Evolutionary conservation across 2,329 filamentous ascomycete genomes (phyloP).

Genomic region (Pseudomassariella vexata): DNA sequence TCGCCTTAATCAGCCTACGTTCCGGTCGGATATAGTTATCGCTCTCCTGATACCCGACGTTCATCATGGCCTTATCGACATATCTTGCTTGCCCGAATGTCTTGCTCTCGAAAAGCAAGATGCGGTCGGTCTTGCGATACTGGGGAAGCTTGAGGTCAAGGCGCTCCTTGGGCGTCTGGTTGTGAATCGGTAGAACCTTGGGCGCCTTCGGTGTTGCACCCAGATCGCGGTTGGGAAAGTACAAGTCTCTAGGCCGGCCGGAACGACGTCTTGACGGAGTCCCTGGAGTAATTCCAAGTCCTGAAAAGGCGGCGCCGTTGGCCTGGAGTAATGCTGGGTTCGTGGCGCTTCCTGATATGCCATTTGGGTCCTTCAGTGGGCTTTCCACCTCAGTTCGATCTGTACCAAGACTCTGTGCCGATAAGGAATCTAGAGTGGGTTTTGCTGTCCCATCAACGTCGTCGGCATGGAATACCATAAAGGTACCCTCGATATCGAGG

Average conservation of each 20-base stretch:
- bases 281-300: constrained; percentile 19
- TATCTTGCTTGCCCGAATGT: constrained; percentile 81
- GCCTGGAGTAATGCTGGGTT: constrained; percentile 35
- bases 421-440: constrained; percentile 32
- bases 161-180: constrained; percentile 74
- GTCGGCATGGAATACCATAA: constrained; percentile 74
- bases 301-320: constrained; percentile 20
- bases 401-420: constrained; percentile 23
- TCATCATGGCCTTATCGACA: constrained; percentile 93
- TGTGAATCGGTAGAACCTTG: constrained; percentile 69
- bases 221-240: constrained; percentile 47
- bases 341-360: constrained; percentile 31
- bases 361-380: constrained; percentile 39
- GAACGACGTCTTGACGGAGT: constrained; percentile 37
- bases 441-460: constrained; percentile 73
- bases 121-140: constrained; percentile 73
- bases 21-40: constrained; percentile 81
- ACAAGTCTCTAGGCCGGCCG: constrained; percentile 44
- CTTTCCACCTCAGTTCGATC: constrained; percentile 38
- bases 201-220: constrained; percentile 46
- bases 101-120: constrained; percentile 76
- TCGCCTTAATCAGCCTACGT: constrained; percentile 61
- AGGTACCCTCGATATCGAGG: constrained; percentile 77
- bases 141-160: constrained; percentile 72
- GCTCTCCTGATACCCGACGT: constrained; percentile 91